Base-by-base conservation (phyloP, 441 rosid genomes). In the Arabidopsis hybrid region DNA sequence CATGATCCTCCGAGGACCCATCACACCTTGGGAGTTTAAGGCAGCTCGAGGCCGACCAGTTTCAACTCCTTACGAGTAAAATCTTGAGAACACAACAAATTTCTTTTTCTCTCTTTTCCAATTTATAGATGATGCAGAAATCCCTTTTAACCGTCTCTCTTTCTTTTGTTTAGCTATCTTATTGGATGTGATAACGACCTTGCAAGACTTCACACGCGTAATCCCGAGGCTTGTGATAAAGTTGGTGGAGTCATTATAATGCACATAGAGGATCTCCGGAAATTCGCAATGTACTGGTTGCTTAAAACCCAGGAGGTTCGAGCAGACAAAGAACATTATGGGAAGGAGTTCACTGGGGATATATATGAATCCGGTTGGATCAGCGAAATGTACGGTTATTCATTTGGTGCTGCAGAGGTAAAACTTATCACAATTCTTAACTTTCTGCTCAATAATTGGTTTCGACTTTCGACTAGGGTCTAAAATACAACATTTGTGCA, bases 401-500 rank as follows among this genome's bases (percentile, higher is more conserved):
- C 99, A 35, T 95, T 95, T 53, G 99, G 95, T 13, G 99, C 99
- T 39, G 99, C 99, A 55, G 98, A 95, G 99, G 98, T 91, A 72
- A 47, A 38, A 11, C 45, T 61, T 52, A 12, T 13, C 58, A 18
- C 16, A 42, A 10, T 31, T 14, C 34, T 32, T 34, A 53, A 36
- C 14, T 1, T 39, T 31, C 32, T 16, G 40, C 17, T 52, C 34
- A 39, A 12, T 40, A 14, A 38, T 32, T 38, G 32, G 38, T 14
- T 17, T 52, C 16, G 17, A 4, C 26, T 4, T 21, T 39, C 14
- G 32, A 32, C 4, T 17, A 38, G 32, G 47, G 10, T 60, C 51
- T 61, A 14, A 62, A 62, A 13, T 47, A 12, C 35, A 52, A 66
- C 42, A 47, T 17, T 16, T 47, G 10, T 89, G 90, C 96, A 95